phyloP scores from a whole-genome alignment of 1,284 basidiomycete genomes.

The Cutaneotrichosporon cavernicola region DNA sequence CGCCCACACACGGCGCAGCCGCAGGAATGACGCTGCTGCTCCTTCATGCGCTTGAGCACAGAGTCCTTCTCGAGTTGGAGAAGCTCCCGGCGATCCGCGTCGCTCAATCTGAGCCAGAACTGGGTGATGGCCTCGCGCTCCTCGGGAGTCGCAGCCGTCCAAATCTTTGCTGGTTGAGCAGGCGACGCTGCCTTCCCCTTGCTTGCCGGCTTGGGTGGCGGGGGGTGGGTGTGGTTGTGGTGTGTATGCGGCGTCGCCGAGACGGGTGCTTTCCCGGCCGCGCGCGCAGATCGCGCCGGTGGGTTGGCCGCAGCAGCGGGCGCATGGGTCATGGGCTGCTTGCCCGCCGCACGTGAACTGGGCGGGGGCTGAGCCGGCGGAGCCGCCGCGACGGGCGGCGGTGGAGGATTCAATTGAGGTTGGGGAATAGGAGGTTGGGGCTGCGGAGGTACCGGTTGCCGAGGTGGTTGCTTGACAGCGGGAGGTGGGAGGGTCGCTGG shows the following conservation, averaged over 20 bases:
- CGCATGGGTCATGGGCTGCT: constrained; percentile 67
- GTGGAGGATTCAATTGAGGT: constrained; percentile 41
- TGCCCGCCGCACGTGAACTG: constrained; percentile 70
- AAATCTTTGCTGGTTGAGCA: constrained; percentile 59
- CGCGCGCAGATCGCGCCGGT: constrained; percentile 54
- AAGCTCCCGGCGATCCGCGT: constrained; percentile 82
- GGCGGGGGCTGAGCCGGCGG: constrained; percentile 55
- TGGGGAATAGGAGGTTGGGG: constrained; percentile 31
- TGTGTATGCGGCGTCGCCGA: constrained; percentile 62
- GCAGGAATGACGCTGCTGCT: constrained; percentile 94
- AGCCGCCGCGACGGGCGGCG: constrained; percentile 44
- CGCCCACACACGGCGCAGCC: constrained; percentile 94
- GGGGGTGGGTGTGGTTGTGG: constrained; percentile 56
- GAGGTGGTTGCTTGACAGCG: constrained; percentile 42
- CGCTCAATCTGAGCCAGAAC: constrained; percentile 89
- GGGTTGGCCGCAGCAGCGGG: constrained; percentile 46
- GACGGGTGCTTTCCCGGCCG: constrained; percentile 56
- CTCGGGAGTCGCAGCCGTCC: constrained; percentile 83
- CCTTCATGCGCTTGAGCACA: constrained; percentile 97
- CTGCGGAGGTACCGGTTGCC: constrained; percentile 42
- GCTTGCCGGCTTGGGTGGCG: constrained; percentile 49
- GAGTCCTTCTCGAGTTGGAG: constrained; percentile 97
- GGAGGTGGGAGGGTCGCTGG: constrained; percentile 49
- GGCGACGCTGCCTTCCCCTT: constrained; percentile 46
- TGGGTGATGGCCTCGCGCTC: constrained; percentile 96